A percentile compares a stretch with the other conserved stretches of the same genome.
Conservation (phyloP, 2,329 filamentous ascomycete genomes). For the Monosporascus cannonballus region DNA sequence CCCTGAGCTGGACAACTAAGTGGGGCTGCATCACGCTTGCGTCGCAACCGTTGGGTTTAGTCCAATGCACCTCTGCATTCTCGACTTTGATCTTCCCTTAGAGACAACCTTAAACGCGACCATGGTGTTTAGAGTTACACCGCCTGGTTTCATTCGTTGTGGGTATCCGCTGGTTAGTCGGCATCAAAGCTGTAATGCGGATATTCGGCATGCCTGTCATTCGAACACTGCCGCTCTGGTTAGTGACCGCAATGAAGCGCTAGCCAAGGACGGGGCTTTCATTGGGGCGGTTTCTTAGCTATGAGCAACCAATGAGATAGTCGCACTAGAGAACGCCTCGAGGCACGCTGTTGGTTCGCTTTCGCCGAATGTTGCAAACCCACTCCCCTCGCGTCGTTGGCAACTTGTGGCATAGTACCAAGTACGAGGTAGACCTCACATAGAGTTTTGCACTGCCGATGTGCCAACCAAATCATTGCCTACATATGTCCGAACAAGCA, state of each 20-base stretch:
- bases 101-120: not conserved
- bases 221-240: not conserved
- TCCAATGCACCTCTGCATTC: slow-evolving; percentile 3
- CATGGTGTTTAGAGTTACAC: not conserved
- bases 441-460: too few relatives aligned
- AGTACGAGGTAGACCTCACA: too few relatives aligned
- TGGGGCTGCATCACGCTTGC: too few relatives aligned
- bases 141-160: slow-evolving; percentile 2
- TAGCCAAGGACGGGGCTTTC: not conserved
- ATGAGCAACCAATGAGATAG: not conserved
- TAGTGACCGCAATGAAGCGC: not conserved
- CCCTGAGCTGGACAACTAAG: too few relatives aligned
- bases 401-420: too few relatives aligned
- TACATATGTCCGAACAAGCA: too few relatives aligned
- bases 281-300: not conserved
- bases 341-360: not conserved
- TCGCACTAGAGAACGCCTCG: not conserved
- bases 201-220: slow-evolving; percentile 3
- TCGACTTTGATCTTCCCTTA: too few relatives aligned
- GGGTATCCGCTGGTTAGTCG: slow-evolving; percentile 3
- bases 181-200: slow-evolving; percentile 1
- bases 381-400: too few relatives aligned
- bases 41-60: not conserved
- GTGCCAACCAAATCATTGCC: too few relatives aligned
- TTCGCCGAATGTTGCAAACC: too few relatives aligned